These are phyloP conservation scores for Abelmoschus esculentus DNA, from an alignment of 345 rosid species.

Conservation along the genomic window DNA sequence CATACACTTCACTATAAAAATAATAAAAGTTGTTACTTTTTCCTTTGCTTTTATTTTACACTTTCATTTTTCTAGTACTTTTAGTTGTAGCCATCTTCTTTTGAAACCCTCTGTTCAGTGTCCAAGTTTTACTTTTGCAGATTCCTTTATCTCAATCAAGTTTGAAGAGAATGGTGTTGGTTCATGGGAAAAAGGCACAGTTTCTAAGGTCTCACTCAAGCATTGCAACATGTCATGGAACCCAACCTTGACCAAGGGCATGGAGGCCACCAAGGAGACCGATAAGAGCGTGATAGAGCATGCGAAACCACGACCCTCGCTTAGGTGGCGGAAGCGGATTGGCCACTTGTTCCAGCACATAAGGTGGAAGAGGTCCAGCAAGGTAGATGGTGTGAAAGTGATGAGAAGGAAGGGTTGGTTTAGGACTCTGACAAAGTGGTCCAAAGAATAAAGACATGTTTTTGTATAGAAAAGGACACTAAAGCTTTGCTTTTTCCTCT, in stretches of 20 bases:
- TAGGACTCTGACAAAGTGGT: constrained; percentile 68
- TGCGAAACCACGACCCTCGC: constrained; percentile 47
- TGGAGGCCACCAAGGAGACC: constrained; percentile 11
- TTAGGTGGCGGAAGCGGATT: constrained; percentile 86
- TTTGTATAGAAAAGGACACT: constrained; percentile 19
- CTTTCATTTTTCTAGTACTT: neutral
- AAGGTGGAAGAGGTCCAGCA: constrained; percentile 67
- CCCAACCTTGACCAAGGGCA: constrained; percentile 12
- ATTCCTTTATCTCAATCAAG: constrained; percentile 86
- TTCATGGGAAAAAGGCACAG: constrained; percentile 73
- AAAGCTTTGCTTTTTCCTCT: constrained; percentile 17
- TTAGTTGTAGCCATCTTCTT: neutral
- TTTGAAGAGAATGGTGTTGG: constrained; percentile 80
- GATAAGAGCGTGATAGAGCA: constrained; percentile 62
- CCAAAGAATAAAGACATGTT: constrained; percentile 33
- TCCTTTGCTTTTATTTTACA: neutral
- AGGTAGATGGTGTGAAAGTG: constrained; percentile 66
- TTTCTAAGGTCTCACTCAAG: constrained; percentile 52
- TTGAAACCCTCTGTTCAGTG: neutral
- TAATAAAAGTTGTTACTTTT: neutral
- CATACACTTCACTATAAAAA: neutral
- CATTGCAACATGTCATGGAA: constrained; percentile 37
- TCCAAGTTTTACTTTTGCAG: constrained; percentile 32
- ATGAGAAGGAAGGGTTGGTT: constrained; percentile 81
- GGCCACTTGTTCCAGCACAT: constrained; percentile 76